Percentiles rank a stretch among this genome's conserved stretches.
phyloP scores from a whole-genome alignment of 2,329 filamentous ascomycete species.

The Fusarium sp. region DNA sequence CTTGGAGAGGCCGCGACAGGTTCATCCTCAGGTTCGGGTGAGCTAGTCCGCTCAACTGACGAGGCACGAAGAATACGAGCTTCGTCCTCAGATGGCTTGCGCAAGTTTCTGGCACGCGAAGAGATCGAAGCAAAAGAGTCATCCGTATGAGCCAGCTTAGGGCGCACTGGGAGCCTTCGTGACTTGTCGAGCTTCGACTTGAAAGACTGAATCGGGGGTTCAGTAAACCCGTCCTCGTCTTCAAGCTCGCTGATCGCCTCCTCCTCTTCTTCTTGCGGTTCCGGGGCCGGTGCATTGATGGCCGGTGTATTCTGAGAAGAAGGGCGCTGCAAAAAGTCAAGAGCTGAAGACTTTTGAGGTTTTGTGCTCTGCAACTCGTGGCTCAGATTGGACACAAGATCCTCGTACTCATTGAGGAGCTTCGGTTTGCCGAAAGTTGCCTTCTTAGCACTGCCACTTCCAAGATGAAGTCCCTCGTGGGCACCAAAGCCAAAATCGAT shows the following conservation, averaged over 20 bases:
- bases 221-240: slow-evolving; percentile 49
- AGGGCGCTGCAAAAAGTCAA: slow-evolving; percentile 38
- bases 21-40: slow-evolving; percentile 32
- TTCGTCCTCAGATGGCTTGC: slow-evolving; percentile 32
- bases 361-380: slow-evolving; percentile 50
- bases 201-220: slow-evolving; percentile 39
- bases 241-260: slow-evolving; percentile 61
- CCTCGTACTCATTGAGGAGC: slow-evolving; percentile 54
- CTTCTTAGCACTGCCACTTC: slow-evolving; percentile 46
- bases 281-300: not conserved
- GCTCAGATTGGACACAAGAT: slow-evolving; percentile 54
- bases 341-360: slow-evolving; percentile 19
- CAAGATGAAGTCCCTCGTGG: slow-evolving; percentile 59
- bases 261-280: slow-evolving; percentile 28
- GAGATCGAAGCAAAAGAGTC: slow-evolving; percentile 36
- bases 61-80: slow-evolving; percentile 27
- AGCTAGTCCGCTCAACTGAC: slow-evolving; percentile 30
- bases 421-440: slow-evolving; percentile 27
- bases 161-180: slow-evolving; percentile 37
- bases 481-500: slow-evolving; percentile 64
- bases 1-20: slow-evolving; percentile 23
- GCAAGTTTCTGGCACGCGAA: slow-evolving; percentile 28
- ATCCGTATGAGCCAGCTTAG: slow-evolving; percentile 39
- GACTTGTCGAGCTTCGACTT: slow-evolving; percentile 32
- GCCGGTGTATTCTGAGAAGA: not conserved